Evolutionary conservation across 1,284 basidiomycete species (phyloP).

Genomic region (Papiliotrema flavescens): DNA sequence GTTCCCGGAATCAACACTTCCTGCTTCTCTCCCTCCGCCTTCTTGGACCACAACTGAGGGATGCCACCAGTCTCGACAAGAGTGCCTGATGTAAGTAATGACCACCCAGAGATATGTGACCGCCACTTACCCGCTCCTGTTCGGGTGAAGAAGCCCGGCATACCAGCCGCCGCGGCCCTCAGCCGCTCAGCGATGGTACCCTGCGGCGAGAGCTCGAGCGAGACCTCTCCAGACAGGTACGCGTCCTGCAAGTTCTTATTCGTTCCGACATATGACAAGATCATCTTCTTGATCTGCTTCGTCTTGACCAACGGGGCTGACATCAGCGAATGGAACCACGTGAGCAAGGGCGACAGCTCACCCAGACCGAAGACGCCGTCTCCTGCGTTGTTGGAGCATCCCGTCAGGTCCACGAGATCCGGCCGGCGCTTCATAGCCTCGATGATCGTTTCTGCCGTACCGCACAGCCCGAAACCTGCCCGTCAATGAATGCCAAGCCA

Average conservation of each 20-base stretch:
- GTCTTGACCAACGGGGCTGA: slow-evolving; percentile 72
- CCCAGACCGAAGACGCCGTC: slow-evolving; percentile 70
- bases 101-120: neutral
- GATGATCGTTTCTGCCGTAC: slow-evolving; percentile 70
- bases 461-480: slow-evolving; percentile 47
- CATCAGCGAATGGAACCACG: neutral
- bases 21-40: slow-evolving; percentile 37
- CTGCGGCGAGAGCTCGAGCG: slow-evolving; percentile 84
- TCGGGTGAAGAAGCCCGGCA: slow-evolving; percentile 93
- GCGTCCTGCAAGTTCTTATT: slow-evolving; percentile 54
- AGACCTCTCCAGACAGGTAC: slow-evolving; percentile 76
- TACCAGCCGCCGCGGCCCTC: slow-evolving; percentile 87
- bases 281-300: slow-evolving; percentile 71
- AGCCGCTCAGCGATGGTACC: slow-evolving; percentile 89
- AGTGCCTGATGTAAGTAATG: slow-evolving; percentile 52
- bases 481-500: neutral
- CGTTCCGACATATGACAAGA: slow-evolving; percentile 78
- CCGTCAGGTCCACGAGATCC: slow-evolving; percentile 69
- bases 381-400: slow-evolving; percentile 88
- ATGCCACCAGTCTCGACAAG: slow-evolving; percentile 70
- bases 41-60: slow-evolving; percentile 51
- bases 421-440: slow-evolving; percentile 69
- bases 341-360: slow-evolving; percentile 49
- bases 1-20: slow-evolving; percentile 63
- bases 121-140: slow-evolving; percentile 65